Conservation (phyloP, 331 rosid genomes). For the Telfairia occidentalis region DNA sequence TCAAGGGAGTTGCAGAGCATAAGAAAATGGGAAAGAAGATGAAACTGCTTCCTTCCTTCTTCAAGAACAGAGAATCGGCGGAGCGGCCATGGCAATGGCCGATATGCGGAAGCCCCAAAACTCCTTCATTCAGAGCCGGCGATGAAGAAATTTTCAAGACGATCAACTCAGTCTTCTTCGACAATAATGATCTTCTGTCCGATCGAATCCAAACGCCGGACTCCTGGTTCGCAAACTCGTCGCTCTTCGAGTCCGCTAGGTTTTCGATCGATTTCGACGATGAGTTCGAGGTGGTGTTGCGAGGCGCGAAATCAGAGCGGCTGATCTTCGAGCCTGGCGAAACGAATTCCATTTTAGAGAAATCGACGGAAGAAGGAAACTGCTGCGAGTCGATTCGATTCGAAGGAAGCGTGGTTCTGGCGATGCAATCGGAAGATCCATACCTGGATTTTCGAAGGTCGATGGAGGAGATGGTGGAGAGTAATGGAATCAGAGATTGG, state of each 20-base stretch:
- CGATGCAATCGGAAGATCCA: conserved; percentile 66
- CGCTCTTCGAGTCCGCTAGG: conserved; percentile 38
- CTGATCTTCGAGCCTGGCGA: conserved; percentile 60
- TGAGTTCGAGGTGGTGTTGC: conserved; percentile 33
- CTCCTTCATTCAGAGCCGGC: conserved; percentile 40
- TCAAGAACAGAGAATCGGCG: conserved; percentile 15
- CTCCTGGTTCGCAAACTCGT: conserved; percentile 53
- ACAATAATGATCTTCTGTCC: conserved; percentile 22
- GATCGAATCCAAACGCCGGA: conserved; percentile 39
- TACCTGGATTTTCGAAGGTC: conserved; percentile 54
- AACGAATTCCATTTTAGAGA: conserved; percentile 47
- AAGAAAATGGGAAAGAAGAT: conserved; percentile 39
- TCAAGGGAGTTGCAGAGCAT: neutral
- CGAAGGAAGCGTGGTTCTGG: conserved; percentile 47
- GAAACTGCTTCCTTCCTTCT: conserved; percentile 29
- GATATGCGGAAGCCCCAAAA: conserved; percentile 40
- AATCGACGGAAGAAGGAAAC: conserved; percentile 14
- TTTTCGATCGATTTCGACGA: conserved; percentile 49
- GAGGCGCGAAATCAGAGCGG: conserved; percentile 61
- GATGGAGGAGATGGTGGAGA: conserved; percentile 91
- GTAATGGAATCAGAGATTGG: conserved; percentile 62
- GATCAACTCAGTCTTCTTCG: conserved; percentile 54
- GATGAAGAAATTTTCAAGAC: conserved; percentile 46
- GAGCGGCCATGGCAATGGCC: conserved; percentile 40
- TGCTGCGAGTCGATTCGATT: conserved; percentile 11